These are phyloP conservation scores for Phaeodactylum tricornutum DNA, from an alignment of 108 stramenopile genomes.

Conservation along the genomic window DNA sequence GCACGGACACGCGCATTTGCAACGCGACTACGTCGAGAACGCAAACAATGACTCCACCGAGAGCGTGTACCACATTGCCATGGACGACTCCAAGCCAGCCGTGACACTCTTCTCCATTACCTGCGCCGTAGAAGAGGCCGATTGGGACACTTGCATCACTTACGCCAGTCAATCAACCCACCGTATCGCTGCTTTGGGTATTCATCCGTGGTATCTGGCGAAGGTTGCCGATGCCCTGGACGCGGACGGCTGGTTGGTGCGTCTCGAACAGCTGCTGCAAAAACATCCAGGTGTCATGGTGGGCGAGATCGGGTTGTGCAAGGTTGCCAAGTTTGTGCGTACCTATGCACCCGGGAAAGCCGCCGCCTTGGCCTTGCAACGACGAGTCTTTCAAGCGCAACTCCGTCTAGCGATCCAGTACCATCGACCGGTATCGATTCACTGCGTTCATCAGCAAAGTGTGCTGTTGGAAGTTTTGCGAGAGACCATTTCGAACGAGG, in stretches of 20 bases:
- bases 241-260: conserved; percentile 35
- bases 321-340: conserved; percentile 64
- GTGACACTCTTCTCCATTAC: conserved; percentile 28
- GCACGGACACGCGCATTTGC: conserved; percentile 69
- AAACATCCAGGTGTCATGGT: conserved; percentile 61
- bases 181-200: conserved; percentile 20
- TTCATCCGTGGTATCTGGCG: conserved; percentile 78
- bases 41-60: neutral
- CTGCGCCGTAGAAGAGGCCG: conserved; percentile 53
- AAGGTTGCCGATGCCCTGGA: conserved; percentile 13
- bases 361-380: conserved; percentile 48
- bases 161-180: conserved; percentile 37
- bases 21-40: conserved; percentile 20
- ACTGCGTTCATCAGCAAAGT: conserved; percentile 73
- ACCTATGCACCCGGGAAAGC: conserved; percentile 57
- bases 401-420: conserved; percentile 56
- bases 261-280: conserved; percentile 37
- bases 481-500: neutral
- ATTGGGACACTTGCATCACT: conserved; percentile 52
- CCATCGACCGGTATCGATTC: conserved; percentile 59
- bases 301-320: conserved; percentile 77
- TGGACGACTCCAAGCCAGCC: neutral
- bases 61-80: neutral
- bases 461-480: conserved; percentile 32
- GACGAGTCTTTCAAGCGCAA: conserved; percentile 53